These are phyloP conservation scores for Nidularia pulvinata DNA, from an alignment of 768 basidiomycete species.

Conservation along the genomic window DNA sequence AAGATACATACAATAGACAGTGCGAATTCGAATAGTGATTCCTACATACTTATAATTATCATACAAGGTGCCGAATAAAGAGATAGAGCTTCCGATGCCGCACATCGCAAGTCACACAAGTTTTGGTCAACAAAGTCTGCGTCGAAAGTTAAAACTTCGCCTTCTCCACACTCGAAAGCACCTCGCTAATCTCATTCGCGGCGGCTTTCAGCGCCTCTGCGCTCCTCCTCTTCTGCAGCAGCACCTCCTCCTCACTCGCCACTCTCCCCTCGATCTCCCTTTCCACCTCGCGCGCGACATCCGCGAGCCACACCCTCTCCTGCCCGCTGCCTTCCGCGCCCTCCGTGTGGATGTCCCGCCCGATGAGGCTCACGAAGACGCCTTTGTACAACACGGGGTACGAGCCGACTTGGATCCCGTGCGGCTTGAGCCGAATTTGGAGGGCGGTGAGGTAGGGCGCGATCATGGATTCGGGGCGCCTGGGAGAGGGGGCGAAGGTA, in stretches of 20 bases:
- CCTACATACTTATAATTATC: no score
- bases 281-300: slow-evolving; percentile 66
- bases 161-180: not conserved
- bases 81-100: not conserved
- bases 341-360: slow-evolving; percentile 30
- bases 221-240: slow-evolving; percentile 37
- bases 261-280: slow-evolving; percentile 54
- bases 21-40: no score
- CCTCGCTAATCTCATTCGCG: no score
- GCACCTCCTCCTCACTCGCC: slow-evolving; percentile 67
- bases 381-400: slow-evolving; percentile 67
- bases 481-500: slow-evolving; percentile 10
- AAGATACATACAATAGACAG: no score
- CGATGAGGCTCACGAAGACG: slow-evolving; percentile 75
- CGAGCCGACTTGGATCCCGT: slow-evolving; percentile 83
- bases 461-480: slow-evolving; percentile 77
- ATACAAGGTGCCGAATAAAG: not conserved
- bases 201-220: not conserved
- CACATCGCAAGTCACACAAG: not conserved
- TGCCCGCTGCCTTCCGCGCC: slow-evolving; percentile 33
- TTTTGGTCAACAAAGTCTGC: not conserved
- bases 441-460: slow-evolving; percentile 85
- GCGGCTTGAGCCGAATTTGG: slow-evolving; percentile 67
- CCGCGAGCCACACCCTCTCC: slow-evolving; percentile 42
- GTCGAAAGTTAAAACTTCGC: not conserved